Evolutionary conservation across 805 yeast genomes (phyloP).

Genomic region (Clavispora asparagi): DNA sequence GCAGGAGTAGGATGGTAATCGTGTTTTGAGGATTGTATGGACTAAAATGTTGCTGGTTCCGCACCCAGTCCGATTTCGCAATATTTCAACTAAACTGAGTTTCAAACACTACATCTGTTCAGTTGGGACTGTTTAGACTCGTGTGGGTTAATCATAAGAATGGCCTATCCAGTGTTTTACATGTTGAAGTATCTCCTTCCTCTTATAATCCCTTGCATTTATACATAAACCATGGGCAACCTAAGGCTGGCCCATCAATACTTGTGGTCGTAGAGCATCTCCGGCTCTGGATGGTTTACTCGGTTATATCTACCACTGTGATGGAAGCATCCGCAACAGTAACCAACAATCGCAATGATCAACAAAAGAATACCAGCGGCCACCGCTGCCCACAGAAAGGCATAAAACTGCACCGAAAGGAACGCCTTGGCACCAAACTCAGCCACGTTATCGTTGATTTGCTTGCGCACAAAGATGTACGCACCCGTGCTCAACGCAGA

Average conservation of each 20-base stretch:
- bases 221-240: no score
- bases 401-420: conserved; percentile 49
- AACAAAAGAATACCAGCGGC: conserved; percentile 37
- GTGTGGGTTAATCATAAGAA: no score
- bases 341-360: conserved; percentile 33
- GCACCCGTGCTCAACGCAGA: conserved; percentile 60
- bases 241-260: neutral
- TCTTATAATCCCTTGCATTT: neutral
- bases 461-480: conserved; percentile 43
- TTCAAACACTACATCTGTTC: no score
- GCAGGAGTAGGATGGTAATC: no score
- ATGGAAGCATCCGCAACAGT: conserved; percentile 36
- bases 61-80: no score
- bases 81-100: no score
- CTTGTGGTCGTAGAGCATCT: conserved; percentile 15
- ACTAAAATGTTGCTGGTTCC: no score
- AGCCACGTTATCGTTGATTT: conserved; percentile 44
- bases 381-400: conserved; percentile 60
- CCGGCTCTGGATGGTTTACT: conserved; percentile 4
- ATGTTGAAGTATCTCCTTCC: neutral
- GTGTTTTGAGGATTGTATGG: no score
- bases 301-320: conserved; percentile 23
- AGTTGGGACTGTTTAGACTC: no score
- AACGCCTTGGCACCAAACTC: conserved; percentile 52
- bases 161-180: no score